Evolutionary conservation across 2,329 filamentous ascomycete species (phyloP).

Genomic region (Aspergillus unguis): DNA sequence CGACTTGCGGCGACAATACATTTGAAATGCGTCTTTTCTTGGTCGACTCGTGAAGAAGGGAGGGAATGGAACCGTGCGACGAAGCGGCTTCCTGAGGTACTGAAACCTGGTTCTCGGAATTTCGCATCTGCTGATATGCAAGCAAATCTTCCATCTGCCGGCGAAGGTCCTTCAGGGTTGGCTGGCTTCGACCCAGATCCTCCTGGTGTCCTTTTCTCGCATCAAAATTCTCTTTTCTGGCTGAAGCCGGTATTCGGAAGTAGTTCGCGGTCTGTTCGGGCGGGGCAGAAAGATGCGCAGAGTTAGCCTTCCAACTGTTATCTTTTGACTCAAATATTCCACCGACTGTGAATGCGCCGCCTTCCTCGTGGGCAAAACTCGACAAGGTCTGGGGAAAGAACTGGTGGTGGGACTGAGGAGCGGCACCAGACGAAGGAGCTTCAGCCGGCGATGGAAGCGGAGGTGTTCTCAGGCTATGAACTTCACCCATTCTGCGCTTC

Average conservation of each 20-base stretch:
- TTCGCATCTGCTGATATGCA: conserved; percentile 40
- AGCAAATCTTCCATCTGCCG: conserved; percentile 44
- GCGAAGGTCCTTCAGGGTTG: conserved; percentile 40
- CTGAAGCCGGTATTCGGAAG: conserved; percentile 10
- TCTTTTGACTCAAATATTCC: conserved; percentile 14
- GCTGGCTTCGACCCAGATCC: conserved; percentile 33
- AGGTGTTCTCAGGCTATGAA: conserved; percentile 38
- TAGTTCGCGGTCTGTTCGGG: conserved; percentile 20
- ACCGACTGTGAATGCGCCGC: conserved; percentile 18
- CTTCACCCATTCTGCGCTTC: conserved; percentile 35
- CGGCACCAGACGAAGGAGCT: conserved; percentile 31
- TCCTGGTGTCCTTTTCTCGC: conserved; percentile 22
- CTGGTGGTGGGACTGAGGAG: conserved; percentile 26
- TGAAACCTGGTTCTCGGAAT: conserved; percentile 24
- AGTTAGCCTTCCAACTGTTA: conserved; percentile 20
- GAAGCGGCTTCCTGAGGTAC: conserved; percentile 15
- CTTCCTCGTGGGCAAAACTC: conserved; percentile 17
- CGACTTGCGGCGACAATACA: conserved; percentile 22
- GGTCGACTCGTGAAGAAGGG: conserved; percentile 22
- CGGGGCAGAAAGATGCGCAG: conserved; percentile 14
- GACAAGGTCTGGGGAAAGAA: conserved; percentile 26
- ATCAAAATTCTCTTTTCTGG: conserved; percentile 23
- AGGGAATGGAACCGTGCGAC: conserved; percentile 16
- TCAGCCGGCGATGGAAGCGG: conserved; percentile 40
- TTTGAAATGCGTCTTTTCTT: conserved; percentile 31